phyloP scores from a whole-genome alignment of 1,139 yeast species.

The Sugiyamaella paludigena region DNA sequence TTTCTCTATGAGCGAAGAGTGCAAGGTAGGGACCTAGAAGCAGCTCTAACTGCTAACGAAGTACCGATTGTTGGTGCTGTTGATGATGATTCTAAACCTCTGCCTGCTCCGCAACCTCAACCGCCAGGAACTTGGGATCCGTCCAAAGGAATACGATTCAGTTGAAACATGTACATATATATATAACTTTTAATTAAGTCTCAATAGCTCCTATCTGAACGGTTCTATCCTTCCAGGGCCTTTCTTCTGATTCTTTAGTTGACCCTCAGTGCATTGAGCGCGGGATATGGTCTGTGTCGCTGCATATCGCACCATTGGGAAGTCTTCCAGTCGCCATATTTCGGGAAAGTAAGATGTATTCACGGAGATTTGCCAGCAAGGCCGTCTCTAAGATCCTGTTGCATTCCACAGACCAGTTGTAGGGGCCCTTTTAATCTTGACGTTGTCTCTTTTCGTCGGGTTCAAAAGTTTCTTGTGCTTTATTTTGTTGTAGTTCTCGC shows the following conservation, averaged over 20 bases:
- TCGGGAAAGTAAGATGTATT: too few relatives aligned
- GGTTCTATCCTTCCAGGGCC: background rate
- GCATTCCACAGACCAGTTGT: too few relatives aligned
- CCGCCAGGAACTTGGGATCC: slow-evolving; percentile 37
- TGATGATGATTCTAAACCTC: background rate
- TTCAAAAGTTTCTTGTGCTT: background rate
- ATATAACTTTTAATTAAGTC: background rate
- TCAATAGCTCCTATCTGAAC: background rate
- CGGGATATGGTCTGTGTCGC: too few relatives aligned
- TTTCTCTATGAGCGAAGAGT: slow-evolving; percentile 53
- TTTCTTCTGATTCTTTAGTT: slow-evolving; percentile 1
- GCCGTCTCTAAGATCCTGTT: too few relatives aligned
- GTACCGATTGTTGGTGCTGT: background rate
- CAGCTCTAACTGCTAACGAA: slow-evolving; percentile 6
- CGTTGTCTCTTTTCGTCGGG: slow-evolving; percentile 1
- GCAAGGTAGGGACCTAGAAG: slow-evolving; percentile 54
- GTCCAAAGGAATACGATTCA: slow-evolving; percentile 39
- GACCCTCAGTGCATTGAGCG: background rate
- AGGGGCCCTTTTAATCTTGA: background rate
- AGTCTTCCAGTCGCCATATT: too few relatives aligned
- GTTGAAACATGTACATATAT: slow-evolving; percentile 15
- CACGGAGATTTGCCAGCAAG: too few relatives aligned
- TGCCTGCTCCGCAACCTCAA: slow-evolving; percentile 21
- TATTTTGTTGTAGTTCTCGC: slow-evolving; percentile 8
- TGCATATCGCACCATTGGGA: too few relatives aligned